Evolutionary conservation across 2,329 filamentous ascomycete genomes (phyloP).

Genomic region (Cryphonectria carpinicola): DNA sequence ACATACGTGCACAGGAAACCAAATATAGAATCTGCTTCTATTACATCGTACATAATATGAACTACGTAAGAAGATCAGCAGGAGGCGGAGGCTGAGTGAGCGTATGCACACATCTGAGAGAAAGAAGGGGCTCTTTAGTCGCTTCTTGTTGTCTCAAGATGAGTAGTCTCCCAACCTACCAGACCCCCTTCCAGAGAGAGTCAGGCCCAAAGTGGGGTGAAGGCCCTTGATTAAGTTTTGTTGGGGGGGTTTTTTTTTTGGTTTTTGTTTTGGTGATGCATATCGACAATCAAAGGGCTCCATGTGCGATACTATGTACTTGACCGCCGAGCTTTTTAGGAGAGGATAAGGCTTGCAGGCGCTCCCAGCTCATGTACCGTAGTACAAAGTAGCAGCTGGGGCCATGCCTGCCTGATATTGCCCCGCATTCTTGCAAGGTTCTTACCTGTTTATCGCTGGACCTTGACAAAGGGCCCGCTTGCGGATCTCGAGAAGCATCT

Average conservation of each 20-base stretch:
- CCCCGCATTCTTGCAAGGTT: conserved; percentile 3
- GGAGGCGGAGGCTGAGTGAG: background rate
- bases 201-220: conserved; percentile 1
- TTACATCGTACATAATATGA: background rate
- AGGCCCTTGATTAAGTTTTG: conserved; percentile 1
- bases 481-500: background rate
- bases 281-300: background rate
- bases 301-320: background rate
- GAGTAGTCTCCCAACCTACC: conserved; percentile 8
- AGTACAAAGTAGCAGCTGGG: background rate
- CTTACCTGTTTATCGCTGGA: background rate
- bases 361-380: background rate
- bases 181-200: background rate
- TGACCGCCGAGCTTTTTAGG: background rate
- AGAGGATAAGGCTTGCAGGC: background rate
- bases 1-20: background rate
- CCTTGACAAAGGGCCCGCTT: background rate
- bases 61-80: background rate
- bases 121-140: conserved; percentile 14
- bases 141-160: conserved; percentile 26
- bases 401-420: background rate
- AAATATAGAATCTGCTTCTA: background rate
- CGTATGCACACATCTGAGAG: background rate
- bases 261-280: background rate
- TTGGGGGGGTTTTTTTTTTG: background rate